Evolutionary conservation across 108 stramenopile species (phyloP), one percentile per base, ranked within the genome.

Genomic region (Chaetoceros muelleri): DNA sequence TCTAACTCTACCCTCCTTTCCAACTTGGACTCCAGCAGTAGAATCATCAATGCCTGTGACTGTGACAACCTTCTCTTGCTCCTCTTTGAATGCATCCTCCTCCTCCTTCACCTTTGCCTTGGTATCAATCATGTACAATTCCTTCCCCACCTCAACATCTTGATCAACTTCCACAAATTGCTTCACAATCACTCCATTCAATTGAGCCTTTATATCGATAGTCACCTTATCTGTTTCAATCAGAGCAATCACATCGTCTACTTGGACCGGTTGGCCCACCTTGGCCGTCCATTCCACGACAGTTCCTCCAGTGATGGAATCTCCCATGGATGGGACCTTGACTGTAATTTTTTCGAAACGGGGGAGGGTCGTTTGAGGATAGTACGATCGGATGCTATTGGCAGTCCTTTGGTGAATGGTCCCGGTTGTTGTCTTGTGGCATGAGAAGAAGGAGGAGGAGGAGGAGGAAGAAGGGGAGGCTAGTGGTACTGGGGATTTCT

Each of bases 201-300:
- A 61, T 31, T 84, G 72, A 16, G 93, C 83, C 72, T 91, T 91
- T 67, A 95, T 88, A 69, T 95, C 93, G 24, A 95, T 87, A 2
- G 90, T 91, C 23, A 95, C 93, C 70, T 95, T 95, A 34, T 95
- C 93, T 2, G 93, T 95, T 62, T 95, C 93, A 16, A 95, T 74
- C 22, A 95, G 63, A 13, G 83, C 87, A 16, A 95, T 70, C 26
- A 95, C 93, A 69, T 95, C 93, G 19, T 82, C 90, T 26, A 76
- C 82, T 8, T 79, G 62, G 18, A 95, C 82, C 16, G 45, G 61
- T 61, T 90, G 76, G 16, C 93, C 93, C 20, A 78, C 57, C 26
- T 74, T 58, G 1, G 66, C 87, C 2, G 69, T 64, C 93, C 93
- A 95, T 64, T 89, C 86, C 10, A 90, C 85, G 52, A 95, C 85